Conservation (phyloP, 169 alveolate genomes). For the Eimeria falciformis region DNA sequence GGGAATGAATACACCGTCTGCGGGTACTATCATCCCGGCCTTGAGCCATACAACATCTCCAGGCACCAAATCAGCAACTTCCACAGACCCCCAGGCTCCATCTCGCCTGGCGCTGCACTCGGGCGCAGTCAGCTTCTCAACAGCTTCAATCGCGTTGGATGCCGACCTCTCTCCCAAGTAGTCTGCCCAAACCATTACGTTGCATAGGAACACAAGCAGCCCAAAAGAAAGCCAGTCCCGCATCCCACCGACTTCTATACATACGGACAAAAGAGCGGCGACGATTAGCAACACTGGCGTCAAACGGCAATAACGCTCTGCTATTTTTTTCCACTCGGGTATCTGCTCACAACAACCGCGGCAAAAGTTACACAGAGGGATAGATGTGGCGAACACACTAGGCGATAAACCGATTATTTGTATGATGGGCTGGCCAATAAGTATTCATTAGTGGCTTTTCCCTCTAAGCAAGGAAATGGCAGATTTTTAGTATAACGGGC, state of each 20-base stretch:
- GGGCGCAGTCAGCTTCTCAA: slow-evolving; percentile 85
- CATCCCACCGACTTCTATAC: slow-evolving; percentile 65
- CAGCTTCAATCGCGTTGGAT: slow-evolving; percentile 90
- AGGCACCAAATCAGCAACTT: slow-evolving; percentile 86
- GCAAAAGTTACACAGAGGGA: neutral
- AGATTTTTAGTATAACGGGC: too few species aligned
- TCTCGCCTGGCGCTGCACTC: slow-evolving; percentile 80
- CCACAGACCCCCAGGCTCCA: slow-evolving; percentile 77
- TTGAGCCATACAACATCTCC: slow-evolving; percentile 92
- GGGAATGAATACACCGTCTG: slow-evolving; percentile 81
- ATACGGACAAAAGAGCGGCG: slow-evolving; percentile 70
- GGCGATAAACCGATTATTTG: too few species aligned
- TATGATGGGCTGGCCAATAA: too few species aligned
- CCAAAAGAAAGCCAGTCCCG: slow-evolving; percentile 92
- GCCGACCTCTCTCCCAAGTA: slow-evolving; percentile 88
- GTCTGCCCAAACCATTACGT: slow-evolving; percentile 90
- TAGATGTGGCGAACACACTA: too few species aligned
- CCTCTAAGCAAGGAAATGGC: too few species aligned
- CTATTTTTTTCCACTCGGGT: slow-evolving; percentile 78
- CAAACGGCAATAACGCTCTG: slow-evolving; percentile 68
- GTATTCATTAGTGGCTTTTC: too few species aligned
- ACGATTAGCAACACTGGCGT: slow-evolving; percentile 74
- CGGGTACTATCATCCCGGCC: slow-evolving; percentile 87
- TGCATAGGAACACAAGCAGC: slow-evolving; percentile 90
- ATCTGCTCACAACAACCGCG: slow-evolving; percentile 65